A percentile compares a stretch with the other conserved stretches of the same genome.
phyloP scores from a whole-genome alignment of 1,284 basidiomycete species.

The Ustilago bromivora region DNA sequence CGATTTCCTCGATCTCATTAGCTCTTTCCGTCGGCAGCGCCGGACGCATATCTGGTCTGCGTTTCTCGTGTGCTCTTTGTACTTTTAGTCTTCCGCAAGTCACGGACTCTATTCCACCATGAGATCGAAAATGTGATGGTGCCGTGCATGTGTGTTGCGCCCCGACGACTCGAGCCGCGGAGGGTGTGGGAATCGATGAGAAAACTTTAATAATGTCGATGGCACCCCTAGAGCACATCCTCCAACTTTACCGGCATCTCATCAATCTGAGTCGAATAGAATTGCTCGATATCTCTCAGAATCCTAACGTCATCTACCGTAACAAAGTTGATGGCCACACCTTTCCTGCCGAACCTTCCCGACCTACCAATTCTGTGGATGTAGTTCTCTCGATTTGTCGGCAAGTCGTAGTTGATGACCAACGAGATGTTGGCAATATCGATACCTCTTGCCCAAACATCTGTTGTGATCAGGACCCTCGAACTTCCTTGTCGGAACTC shows the following conservation, averaged over 20 bases:
- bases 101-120: too few species aligned
- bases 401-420: conserved; percentile 97
- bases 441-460: conserved; percentile 98
- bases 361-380: conserved; percentile 97
- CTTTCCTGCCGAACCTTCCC: conserved; percentile 93
- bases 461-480: conserved; percentile 71
- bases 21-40: too few species aligned
- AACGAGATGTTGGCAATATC: conserved; percentile 98
- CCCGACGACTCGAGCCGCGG: too few species aligned
- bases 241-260: conserved; percentile 70
- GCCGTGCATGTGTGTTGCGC: too few species aligned
- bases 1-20: too few species aligned
- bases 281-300: conserved; percentile 66
- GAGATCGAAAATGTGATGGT: too few species aligned
- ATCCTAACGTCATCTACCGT: conserved; percentile 77
- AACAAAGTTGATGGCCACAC: conserved; percentile 74
- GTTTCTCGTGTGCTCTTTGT: too few species aligned
- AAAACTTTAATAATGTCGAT: too few species aligned
- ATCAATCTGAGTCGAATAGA: conserved; percentile 66
- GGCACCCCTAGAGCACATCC: conserved; percentile 57
- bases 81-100: too few species aligned
- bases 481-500: conserved; percentile 92
- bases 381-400: conserved; percentile 83
- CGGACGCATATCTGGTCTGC: too few species aligned
- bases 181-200: too few species aligned